Conservation (phyloP, 2,329 filamentous ascomycete species). For the Colletotrichum euphorbiae region DNA sequence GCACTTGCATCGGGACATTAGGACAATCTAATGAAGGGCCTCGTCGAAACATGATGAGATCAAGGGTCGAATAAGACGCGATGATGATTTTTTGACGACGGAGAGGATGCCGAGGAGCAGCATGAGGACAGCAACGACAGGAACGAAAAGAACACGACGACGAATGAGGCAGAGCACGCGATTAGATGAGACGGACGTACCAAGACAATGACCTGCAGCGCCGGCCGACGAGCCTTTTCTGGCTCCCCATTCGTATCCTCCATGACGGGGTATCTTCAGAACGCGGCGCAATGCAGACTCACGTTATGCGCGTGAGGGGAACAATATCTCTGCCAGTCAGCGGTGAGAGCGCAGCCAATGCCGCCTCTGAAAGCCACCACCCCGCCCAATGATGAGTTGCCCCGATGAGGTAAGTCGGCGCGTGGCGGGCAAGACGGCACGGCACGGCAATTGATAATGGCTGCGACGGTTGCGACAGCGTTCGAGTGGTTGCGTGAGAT, state of each 20-base stretch:
- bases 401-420: conserved; percentile 13
- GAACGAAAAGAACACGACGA: neutral
- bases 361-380: conserved; percentile 9
- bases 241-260: conserved; percentile 34
- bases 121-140: neutral
- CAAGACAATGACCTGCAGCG: conserved; percentile 80
- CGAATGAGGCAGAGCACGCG: neutral
- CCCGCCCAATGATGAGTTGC: neutral
- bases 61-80: neutral
- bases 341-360: conserved; percentile 25
- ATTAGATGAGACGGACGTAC: conserved; percentile 61
- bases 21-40: conserved; percentile 22
- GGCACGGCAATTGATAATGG: conserved; percentile 20
- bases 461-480: neutral
- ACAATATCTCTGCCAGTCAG: conserved; percentile 1
- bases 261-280: conserved; percentile 15
- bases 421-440: neutral
- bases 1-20: neutral
- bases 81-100: neutral
- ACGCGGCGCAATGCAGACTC: conserved; percentile 5
- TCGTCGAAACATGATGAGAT: conserved; percentile 30
- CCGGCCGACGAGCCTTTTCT: conserved; percentile 50
- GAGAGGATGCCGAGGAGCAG: neutral
- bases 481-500: neutral
- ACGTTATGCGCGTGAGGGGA: neutral